These are phyloP conservation scores for Chaetomium globosum DNA, from an alignment of 2,329 filamentous ascomycete species.

Conservation along the genomic window DNA sequence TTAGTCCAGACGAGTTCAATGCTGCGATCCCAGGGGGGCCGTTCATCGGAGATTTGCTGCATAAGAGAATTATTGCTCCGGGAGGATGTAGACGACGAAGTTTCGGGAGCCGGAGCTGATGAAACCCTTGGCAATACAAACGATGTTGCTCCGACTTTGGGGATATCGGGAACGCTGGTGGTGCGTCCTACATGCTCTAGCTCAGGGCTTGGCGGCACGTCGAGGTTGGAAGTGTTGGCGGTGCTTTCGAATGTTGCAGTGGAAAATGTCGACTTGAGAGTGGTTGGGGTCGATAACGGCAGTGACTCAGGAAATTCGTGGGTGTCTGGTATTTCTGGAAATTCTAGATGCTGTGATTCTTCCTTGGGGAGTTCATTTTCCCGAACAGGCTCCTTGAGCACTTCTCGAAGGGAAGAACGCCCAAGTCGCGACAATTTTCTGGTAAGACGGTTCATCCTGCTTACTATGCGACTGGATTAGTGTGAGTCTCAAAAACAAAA, in stretches of 20 bases:
- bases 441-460: background rate
- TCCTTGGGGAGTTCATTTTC: background rate
- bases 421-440: background rate
- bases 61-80: background rate
- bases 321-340: background rate
- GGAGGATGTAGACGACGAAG: background rate
- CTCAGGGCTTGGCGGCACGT: background rate
- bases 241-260: no score
- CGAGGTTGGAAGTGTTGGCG: background rate
- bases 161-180: background rate
- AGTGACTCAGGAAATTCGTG: background rate
- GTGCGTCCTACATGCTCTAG: background rate
- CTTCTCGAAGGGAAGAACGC: background rate
- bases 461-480: background rate
- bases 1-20: constrained; percentile 33
- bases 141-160: background rate
- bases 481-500: background rate
- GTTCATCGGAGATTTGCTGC: background rate
- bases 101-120: background rate
- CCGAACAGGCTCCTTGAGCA: background rate
- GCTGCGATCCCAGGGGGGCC: constrained; percentile 34
- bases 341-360: background rate
- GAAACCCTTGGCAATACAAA: background rate
- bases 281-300: background rate
- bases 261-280: background rate